Evolutionary conservation across 2,329 filamentous ascomycete genomes (phyloP).

Genomic region (Elsinoe batatas): DNA sequence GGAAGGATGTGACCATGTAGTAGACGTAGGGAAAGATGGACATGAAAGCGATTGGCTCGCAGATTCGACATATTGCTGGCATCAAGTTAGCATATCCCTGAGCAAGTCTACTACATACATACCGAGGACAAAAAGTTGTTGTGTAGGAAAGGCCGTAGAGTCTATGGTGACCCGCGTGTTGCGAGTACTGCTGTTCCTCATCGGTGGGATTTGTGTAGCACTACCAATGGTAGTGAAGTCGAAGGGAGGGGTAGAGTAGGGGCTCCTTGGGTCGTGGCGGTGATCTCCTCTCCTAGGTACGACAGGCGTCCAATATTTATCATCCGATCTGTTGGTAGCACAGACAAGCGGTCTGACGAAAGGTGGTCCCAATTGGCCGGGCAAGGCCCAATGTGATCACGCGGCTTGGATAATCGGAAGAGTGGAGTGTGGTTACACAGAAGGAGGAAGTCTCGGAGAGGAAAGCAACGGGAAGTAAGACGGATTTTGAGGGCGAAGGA

Average conservation of each 20-base stretch:
- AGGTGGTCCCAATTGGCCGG: not conserved
- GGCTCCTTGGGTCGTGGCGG: not conserved
- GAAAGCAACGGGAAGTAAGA: not conserved
- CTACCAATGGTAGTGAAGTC: not conserved
- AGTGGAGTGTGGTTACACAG: slow-evolving; percentile 1
- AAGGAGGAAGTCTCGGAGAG: not conserved
- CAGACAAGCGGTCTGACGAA: slow-evolving; percentile 5
- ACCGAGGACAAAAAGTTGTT: slow-evolving; percentile 49
- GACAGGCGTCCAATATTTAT: slow-evolving; percentile 1
- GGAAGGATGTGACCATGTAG: slow-evolving; percentile 90
- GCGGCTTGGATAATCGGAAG: not conserved
- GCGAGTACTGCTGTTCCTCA: slow-evolving; percentile 1
- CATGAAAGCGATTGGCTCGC: slow-evolving; percentile 98
- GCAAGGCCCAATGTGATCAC: not conserved
- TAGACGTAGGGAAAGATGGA: slow-evolving; percentile 98
- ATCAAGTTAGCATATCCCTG: not conserved
- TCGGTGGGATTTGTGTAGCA: not conserved
- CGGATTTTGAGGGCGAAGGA: not conserved
- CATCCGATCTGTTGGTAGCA: slow-evolving; percentile 8
- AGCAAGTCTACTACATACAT: slow-evolving; percentile 19
- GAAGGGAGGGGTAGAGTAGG: not conserved
- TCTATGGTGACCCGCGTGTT: slow-evolving; percentile 15
- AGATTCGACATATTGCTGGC: slow-evolving; percentile 82
- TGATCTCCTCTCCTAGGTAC: not conserved
- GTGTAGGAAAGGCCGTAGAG: slow-evolving; percentile 42